Evolutionary conservation across 2,329 filamentous ascomycete genomes (phyloP).

Genomic region (Penicillium sp.): DNA sequence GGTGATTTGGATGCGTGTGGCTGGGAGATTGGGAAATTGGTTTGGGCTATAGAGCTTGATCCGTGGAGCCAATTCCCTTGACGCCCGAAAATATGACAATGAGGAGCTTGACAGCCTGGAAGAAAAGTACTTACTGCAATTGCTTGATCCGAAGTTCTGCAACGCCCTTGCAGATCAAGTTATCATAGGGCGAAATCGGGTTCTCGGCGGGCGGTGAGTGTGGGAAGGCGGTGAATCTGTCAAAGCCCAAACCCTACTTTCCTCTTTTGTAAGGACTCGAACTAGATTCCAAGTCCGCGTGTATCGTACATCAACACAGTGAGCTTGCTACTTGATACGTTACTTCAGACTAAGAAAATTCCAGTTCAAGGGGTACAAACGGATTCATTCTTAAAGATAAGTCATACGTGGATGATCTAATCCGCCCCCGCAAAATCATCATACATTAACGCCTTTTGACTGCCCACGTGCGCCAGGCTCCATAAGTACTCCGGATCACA

Average conservation of each 20-base stretch:
- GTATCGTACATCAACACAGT: too few species aligned
- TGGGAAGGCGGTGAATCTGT: neutral
- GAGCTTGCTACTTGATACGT: too few species aligned
- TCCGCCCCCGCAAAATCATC: neutral
- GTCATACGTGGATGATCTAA: too few species aligned
- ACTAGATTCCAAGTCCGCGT: neutral
- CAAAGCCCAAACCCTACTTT: neutral
- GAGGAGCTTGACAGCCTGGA: neutral
- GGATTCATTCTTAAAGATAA: too few species aligned
- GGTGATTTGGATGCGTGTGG: neutral
- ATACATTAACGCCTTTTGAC: slow-evolving; percentile 6
- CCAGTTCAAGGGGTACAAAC: too few species aligned
- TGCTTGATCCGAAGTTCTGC: slow-evolving; percentile 21
- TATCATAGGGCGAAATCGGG: slow-evolving; percentile 18
- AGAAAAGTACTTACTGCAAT: slow-evolving; percentile 18
- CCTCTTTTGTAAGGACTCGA: neutral
- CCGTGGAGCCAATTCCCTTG: neutral
- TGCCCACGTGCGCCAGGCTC: slow-evolving; percentile 10
- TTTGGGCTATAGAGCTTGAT: neutral
- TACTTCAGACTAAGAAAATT: too few species aligned
- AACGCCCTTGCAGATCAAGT: slow-evolving; percentile 17
- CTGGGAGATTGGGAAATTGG: neutral
- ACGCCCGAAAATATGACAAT: neutral
- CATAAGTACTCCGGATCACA: neutral
- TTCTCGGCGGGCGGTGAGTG: slow-evolving; percentile 20